A percentile compares a stretch with the other conserved stretches of the same genome.
phyloP scores from a whole-genome alignment of 257 asterid genomes.

The Eustoma russellianum region DNA sequence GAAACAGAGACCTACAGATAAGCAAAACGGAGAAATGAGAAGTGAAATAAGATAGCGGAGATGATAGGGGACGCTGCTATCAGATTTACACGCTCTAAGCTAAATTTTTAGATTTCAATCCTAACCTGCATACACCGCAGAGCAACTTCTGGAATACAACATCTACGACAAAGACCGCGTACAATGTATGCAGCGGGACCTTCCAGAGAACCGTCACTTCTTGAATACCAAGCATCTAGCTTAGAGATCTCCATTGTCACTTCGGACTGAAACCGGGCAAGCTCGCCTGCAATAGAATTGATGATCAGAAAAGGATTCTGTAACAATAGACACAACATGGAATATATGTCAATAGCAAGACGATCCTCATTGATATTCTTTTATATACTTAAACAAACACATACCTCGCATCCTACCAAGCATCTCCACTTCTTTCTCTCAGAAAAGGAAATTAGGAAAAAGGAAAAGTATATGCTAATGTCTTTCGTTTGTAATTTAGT shows the following conservation, averaged over 20 bases:
- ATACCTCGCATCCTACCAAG: too few species aligned
- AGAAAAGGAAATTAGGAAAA: too few species aligned
- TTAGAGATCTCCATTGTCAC: slow-evolving; percentile 87
- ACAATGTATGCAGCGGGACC: slow-evolving; percentile 81
- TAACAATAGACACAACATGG: too few species aligned
- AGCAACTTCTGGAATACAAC: slow-evolving; percentile 88
- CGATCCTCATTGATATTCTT: too few species aligned
- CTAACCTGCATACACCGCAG: slow-evolving; percentile 96
- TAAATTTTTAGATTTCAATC: background rate
- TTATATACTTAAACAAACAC: too few species aligned
- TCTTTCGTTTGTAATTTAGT: too few species aligned
- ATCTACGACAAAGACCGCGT: slow-evolving; percentile 91
- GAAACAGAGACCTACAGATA: slow-evolving; percentile 67
- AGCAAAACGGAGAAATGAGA: slow-evolving; percentile 4
- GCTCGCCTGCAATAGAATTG: slow-evolving; percentile 52
- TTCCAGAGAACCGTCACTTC: slow-evolving; percentile 57
- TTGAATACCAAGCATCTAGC: slow-evolving; percentile 94
- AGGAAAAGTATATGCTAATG: too few species aligned
- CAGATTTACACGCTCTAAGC: background rate
- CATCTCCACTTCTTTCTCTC: too few species aligned
- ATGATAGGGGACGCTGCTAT: background rate
- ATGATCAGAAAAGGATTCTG: too few species aligned
- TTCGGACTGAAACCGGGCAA: slow-evolving; percentile 77
- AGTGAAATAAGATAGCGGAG: background rate
- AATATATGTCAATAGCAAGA: too few species aligned